Evolutionary conservation across 2,329 filamentous ascomycete genomes (phyloP).

Genomic region (Immersiporthe knoxdaviesiana): DNA sequence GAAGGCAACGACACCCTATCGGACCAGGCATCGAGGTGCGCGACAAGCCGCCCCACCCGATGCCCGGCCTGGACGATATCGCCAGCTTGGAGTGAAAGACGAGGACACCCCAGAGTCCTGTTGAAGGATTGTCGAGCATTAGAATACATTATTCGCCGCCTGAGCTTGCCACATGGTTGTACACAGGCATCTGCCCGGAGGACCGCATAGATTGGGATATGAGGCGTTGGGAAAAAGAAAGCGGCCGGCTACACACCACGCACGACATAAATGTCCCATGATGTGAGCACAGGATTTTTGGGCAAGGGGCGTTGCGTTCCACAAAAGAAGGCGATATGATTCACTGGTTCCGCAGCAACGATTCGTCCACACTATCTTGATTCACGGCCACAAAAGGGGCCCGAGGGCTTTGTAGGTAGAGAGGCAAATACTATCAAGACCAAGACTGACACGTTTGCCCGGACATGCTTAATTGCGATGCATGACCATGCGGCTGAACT

Average conservation of each 20-base stretch:
- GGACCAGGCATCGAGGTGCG: constrained; percentile 84
- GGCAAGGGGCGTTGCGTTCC: constrained; percentile 10
- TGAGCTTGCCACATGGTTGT: neutral
- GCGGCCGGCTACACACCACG: neutral
- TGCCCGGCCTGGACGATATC: constrained; percentile 65
- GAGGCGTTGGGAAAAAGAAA: neutral
- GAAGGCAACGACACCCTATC: constrained; percentile 67
- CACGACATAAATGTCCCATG: neutral
- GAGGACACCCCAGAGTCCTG: neutral
- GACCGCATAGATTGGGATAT: neutral
- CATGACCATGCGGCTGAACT: too few relatives aligned
- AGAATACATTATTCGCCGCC: neutral
- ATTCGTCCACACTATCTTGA: neutral
- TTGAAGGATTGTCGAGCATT: neutral
- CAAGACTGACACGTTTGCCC: neutral
- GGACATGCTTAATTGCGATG: neutral
- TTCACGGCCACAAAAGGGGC: constrained; percentile 4
- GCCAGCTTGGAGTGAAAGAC: constrained; percentile 66
- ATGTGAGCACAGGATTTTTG: neutral
- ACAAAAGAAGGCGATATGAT: constrained; percentile 7
- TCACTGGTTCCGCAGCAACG: constrained; percentile 13
- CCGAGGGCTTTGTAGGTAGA: constrained; percentile 14
- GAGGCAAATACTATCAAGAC: constrained; percentile 13
- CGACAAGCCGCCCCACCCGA: constrained; percentile 63
- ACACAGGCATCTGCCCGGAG: neutral